Base-by-base conservation (phyloP, 2,329 filamentous ascomycete species). In the Hansfordia pulvinata region DNA sequence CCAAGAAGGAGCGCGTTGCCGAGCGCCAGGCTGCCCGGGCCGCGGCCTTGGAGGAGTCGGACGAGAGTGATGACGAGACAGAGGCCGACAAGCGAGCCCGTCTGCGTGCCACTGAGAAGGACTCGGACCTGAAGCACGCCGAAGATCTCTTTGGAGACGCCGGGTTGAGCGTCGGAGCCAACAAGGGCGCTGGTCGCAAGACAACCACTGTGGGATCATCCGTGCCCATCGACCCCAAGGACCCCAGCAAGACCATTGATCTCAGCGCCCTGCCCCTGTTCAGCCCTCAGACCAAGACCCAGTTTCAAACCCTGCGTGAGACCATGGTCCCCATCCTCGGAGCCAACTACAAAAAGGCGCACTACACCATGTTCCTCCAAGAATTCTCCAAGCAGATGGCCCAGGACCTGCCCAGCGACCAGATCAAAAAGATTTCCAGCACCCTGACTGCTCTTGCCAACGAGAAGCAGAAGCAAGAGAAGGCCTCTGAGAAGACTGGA, bases 391-490 rank as follows among this genome's bases (percentile, higher is more conserved):
- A 93, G 64, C 75, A 83, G 46, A 69, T 96, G 23, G 72, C 76
- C 42, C 86, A 85, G 57, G 86, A 93, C 16, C 57, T 98, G 39
- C 76, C 80, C 10, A 93, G 83, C 49, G 78, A 90, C 30, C 85
- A 96, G 60, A 86, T 96, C 58, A 94, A 96, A 71, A 96, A 96
- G 67, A 72, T 93, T 38, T 73, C 84, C 9, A 92, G 81, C 53
- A 69, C 71, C 5, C 58, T 98, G 45, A 93, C 86, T n/a, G 78
- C 85, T 5, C 67, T 93, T 30, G 71, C 83, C 50, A 98, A 98
- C 52, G 90, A 96, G 70, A 94, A 93, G 69, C 78, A 96, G 78
- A 92, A 85, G 64, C 86, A 94, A 54, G 90, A 98, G 69, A 94
- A 96, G 69, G 76, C 78, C 4, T 73, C 82, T 4, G 84, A 93